Percentiles rank a stretch among this genome's conserved stretches.
These are phyloP conservation scores for Limnomonas spitsbergensis DNA, from an alignment of 139 green algal genomes.

Conservation along the genomic window DNA sequence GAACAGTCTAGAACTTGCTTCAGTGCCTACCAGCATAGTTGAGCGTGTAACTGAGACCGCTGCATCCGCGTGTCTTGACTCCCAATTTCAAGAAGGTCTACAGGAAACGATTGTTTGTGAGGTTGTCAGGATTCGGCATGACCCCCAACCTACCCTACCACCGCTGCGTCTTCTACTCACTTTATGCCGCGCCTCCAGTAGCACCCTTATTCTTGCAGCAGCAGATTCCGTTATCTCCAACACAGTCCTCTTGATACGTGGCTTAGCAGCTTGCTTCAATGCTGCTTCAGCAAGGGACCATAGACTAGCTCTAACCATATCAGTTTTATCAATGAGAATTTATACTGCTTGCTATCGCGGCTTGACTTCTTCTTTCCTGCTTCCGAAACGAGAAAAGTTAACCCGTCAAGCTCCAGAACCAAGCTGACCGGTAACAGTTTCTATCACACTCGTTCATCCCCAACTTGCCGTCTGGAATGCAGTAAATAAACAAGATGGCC, in stretches of 20 bases:
- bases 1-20: neutral
- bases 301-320: conserved; percentile 8
- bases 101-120: neutral
- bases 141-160: neutral
- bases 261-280: conserved; percentile 8
- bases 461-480: too few species aligned
- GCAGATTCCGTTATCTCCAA: conserved; percentile 87
- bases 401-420: too few species aligned
- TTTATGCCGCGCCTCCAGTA: conserved; percentile 80
- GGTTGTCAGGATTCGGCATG: too few species aligned
- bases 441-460: too few species aligned
- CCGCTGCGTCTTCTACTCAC: conserved; percentile 29
- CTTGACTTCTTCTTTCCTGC: too few species aligned
- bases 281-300: conserved; percentile 22
- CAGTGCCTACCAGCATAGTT: conserved; percentile 82
- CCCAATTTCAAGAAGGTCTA: conserved; percentile 91
- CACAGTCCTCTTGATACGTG: conserved; percentile 27
- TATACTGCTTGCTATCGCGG: too few species aligned
- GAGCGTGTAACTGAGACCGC: conserved; percentile 94
- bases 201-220: conserved; percentile 64
- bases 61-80: conserved; percentile 91
- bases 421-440: too few species aligned
- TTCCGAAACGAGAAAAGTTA: too few species aligned
- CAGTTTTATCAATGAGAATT: neutral
- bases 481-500: too few species aligned